These are phyloP conservation scores for Flaveria sonorensis DNA, from an alignment of 129 eudicot species.

Conservation along the genomic window DNA sequence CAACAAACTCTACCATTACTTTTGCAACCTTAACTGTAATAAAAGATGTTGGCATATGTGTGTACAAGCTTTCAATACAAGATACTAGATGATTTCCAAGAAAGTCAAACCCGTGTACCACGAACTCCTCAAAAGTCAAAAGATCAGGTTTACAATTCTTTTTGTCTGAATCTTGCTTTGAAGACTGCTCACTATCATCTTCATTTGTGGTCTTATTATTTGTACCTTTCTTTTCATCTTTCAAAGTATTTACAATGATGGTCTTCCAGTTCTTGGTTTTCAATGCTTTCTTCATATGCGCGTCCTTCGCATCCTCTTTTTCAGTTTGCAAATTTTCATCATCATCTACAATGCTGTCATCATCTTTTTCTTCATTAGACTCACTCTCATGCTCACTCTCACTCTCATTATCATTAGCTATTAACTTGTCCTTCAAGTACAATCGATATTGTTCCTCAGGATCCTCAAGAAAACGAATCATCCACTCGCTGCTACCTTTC, in stretches of 20 bases:
- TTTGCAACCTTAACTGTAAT: slow-evolving; percentile 35
- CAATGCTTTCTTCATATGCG: slow-evolving; percentile 1
- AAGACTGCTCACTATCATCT: neutral
- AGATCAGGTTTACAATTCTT: neutral
- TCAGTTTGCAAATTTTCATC: neutral
- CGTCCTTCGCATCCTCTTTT: neutral
- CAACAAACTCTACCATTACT: slow-evolving; percentile 32
- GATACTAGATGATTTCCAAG: slow-evolving; percentile 30
- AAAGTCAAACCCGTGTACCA: slow-evolving; percentile 17
- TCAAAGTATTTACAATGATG: slow-evolving; percentile 8
- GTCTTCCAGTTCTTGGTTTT: slow-evolving; percentile 16
- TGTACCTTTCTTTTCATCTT: neutral
- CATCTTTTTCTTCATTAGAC: neutral
- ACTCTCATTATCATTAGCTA: neutral
- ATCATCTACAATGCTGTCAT: slow-evolving; percentile 25
- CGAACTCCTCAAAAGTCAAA: slow-evolving; percentile 52
- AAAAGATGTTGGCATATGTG: slow-evolving; percentile 66
- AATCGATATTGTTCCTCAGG: slow-evolving; percentile 42
- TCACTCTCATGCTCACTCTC: neutral
- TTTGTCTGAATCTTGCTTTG: slow-evolving; percentile 12
- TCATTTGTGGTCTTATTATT: neutral
- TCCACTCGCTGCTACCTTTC: slow-evolving; percentile 38
- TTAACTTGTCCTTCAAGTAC: slow-evolving; percentile 24
- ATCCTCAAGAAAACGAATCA: slow-evolving; percentile 54
- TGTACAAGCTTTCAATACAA: slow-evolving; percentile 47